Conservation (phyloP, 2,329 filamentous ascomycete genomes). For the Pseudomassariella vexata region DNA sequence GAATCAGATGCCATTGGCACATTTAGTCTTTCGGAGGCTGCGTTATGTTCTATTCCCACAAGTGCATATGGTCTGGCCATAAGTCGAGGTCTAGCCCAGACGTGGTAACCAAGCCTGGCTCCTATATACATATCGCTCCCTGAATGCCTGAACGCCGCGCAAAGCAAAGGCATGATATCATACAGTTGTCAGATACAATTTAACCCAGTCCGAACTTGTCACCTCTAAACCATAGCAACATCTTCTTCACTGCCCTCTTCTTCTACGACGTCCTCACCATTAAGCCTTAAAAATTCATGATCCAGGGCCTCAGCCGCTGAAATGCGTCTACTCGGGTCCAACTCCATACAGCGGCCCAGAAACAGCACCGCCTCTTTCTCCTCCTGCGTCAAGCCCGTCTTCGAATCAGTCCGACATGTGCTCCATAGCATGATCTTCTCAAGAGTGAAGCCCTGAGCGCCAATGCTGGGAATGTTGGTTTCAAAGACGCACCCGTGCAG, state of each 20-base stretch:
- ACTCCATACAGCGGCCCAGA: conserved; percentile 65
- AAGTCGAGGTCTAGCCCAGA: too few species aligned
- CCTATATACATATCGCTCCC: too few species aligned
- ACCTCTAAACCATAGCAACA: conserved; percentile 43
- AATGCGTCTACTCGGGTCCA: conserved; percentile 69
- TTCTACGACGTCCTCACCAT: conserved; percentile 20
- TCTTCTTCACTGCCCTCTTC: conserved; percentile 38
- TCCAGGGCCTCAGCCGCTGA: conserved; percentile 68
- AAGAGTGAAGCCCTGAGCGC: conserved; percentile 75
- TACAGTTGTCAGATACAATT: too few species aligned
- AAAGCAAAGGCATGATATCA: too few species aligned
- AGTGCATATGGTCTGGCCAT: too few species aligned
- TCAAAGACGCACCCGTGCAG: conserved; percentile 91
- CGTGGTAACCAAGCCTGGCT: too few species aligned
- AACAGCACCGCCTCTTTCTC: conserved; percentile 72
- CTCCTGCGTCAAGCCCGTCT: conserved; percentile 52
- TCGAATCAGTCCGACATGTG: conserved; percentile 65
- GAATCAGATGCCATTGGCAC: too few species aligned
- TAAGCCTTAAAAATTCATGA: conserved; percentile 60
- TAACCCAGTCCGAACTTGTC: too few species aligned
- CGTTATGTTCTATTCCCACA: too few species aligned
- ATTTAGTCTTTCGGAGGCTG: too few species aligned
- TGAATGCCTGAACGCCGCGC: too few species aligned
- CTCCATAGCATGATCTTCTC: conserved; percentile 97
- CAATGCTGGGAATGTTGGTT: conserved; percentile 86